Evolutionary conservation across 805 yeast genomes (phyloP).

Genomic region (Hanseniaspora occidentalis): DNA sequence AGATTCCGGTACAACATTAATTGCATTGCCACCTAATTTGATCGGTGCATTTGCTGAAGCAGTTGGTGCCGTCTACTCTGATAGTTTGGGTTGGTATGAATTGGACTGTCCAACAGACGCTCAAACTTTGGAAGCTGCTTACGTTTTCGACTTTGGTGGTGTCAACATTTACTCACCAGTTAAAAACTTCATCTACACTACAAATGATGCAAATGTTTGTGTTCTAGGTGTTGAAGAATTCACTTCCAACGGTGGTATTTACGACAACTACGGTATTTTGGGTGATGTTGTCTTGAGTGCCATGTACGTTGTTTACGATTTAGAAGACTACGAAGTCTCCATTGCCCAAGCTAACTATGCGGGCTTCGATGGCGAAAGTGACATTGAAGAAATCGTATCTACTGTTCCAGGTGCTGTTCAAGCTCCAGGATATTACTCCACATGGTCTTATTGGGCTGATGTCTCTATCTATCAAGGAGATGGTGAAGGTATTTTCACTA

Average conservation of each 20-base stretch:
- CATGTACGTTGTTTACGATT: conserved; percentile 43
- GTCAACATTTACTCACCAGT: conserved; percentile 40
- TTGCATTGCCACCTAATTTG: conserved; percentile 30
- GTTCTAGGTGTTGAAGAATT: conserved; percentile 29
- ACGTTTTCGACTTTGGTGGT: conserved; percentile 45
- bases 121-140: conserved; percentile 12
- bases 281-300: conserved; percentile 44
- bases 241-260: conserved; percentile 12
- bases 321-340: conserved; percentile 32
- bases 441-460: conserved; percentile 18
- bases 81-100: conserved; percentile 27
- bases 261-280: conserved; percentile 27
- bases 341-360: conserved; percentile 30
- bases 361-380: conserved; percentile 17
- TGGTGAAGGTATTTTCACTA: conserved; percentile 9
- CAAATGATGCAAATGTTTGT: conserved; percentile 25
- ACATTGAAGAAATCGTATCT: conserved; percentile 33
- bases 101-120: conserved; percentile 28
- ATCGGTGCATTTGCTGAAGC: conserved; percentile 20
- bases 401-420: conserved; percentile 39
- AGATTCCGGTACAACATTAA: conserved; percentile 48
- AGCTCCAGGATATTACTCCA: conserved; percentile 34
- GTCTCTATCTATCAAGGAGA: conserved; percentile 3
- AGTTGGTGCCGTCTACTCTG: conserved; percentile 26
- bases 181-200: conserved; percentile 18